Percentiles rank a stretch among this genome's conserved stretches.
phyloP scores from a whole-genome alignment of 2,329 filamentous ascomycete genomes.

The Dactylonectria estremocensis region DNA sequence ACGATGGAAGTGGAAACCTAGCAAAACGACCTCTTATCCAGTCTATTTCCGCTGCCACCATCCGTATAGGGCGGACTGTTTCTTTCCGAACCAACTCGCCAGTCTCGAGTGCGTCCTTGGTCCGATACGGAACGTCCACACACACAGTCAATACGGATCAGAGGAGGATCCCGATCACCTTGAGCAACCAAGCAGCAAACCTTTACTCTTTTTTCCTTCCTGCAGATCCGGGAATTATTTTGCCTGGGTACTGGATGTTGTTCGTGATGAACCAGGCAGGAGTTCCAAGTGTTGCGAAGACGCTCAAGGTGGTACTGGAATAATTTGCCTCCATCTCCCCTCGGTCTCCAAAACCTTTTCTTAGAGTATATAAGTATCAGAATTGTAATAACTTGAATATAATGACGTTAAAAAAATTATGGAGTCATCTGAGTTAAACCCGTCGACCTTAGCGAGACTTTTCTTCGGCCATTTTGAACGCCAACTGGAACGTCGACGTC shows the following conservation, averaged over 20 bases:
- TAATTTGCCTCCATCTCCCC: no score
- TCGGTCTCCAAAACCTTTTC: no score
- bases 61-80: slow-evolving; percentile 18
- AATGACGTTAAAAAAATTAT: no score
- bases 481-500: no score
- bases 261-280: slow-evolving; percentile 40
- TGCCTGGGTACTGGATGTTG: slow-evolving; percentile 44
- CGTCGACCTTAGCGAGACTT: no score
- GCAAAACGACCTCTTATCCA: slow-evolving; percentile 28
- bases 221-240: slow-evolving; percentile 31
- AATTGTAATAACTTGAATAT: no score
- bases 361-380: no score
- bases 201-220: slow-evolving; percentile 35
- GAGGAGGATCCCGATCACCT: slow-evolving; percentile 26
- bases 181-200: slow-evolving; percentile 14
- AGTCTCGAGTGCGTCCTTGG: slow-evolving; percentile 17
- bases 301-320: no score
- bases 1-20: slow-evolving; percentile 22
- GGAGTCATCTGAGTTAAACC: no score
- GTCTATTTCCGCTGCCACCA: slow-evolving; percentile 8
- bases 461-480: no score
- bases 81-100: slow-evolving; percentile 11
- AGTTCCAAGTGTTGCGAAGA: slow-evolving; percentile 33
- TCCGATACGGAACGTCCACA: slow-evolving; percentile 37
- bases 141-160: slow-evolving; percentile 41